phyloP scores from a whole-genome alignment of 78 protist genomes.

The Trichosphaerium sp. region DNA sequence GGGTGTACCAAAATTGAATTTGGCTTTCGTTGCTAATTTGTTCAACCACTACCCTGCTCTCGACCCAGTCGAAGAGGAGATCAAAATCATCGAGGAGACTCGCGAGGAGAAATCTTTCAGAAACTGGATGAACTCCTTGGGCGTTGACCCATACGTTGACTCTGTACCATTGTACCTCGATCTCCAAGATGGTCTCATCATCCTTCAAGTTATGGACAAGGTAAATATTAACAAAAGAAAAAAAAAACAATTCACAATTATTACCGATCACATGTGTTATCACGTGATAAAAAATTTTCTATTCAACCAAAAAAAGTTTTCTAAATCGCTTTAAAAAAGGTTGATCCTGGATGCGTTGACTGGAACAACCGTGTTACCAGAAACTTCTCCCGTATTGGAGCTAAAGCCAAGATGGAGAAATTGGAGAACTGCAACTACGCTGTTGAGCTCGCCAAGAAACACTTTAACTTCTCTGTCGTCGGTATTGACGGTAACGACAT shows the following conservation, averaged over 20 bases:
- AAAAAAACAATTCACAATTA: too few species aligned
- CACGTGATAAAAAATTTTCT: too few species aligned
- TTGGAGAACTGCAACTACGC: constrained; percentile 71
- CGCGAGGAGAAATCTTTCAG: constrained; percentile 90
- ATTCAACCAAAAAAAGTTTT: too few species aligned
- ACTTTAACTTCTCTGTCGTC: constrained; percentile 39
- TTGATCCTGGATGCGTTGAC: constrained; percentile 74
- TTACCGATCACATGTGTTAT: too few species aligned
- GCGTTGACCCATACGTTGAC: constrained; percentile 71
- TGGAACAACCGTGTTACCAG: constrained; percentile 56
- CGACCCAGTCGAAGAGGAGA: constrained; percentile 44
- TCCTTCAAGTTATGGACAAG: constrained; percentile 78
- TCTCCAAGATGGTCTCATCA: constrained; percentile 67
- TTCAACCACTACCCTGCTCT: constrained; percentile 85
- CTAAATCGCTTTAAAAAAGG: too few species aligned
- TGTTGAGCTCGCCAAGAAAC: constrained; percentile 29
- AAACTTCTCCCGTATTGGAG: too few species aligned
- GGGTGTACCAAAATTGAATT: constrained; percentile 55
- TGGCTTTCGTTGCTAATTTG: constrained; percentile 88
- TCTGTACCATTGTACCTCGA: constrained; percentile 76
- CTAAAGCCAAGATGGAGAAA: constrained; percentile 43
- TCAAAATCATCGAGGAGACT: constrained; percentile 59
- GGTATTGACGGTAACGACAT: constrained; percentile 57
- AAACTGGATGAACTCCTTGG: constrained; percentile 87
- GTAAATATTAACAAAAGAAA: too few species aligned